Percentiles rank a stretch among this genome's conserved stretches.
Conservation (phyloP, 371 early-diverging fungal genomes). For the Smittium culicis region DNA sequence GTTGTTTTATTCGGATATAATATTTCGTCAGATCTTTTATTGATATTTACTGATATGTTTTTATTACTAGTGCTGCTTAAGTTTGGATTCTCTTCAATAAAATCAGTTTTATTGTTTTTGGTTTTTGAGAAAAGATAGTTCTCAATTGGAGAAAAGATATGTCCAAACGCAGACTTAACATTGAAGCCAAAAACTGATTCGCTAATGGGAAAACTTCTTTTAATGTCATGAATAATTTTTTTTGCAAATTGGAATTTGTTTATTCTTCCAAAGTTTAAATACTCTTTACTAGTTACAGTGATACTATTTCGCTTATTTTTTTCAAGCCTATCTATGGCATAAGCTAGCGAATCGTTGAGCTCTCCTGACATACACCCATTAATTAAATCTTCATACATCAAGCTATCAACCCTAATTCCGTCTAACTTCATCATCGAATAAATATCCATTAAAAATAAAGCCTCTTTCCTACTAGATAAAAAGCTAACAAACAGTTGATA, state of each 20-base stretch:
- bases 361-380: background rate
- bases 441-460: background rate
- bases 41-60: background rate
- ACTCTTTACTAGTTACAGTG: background rate
- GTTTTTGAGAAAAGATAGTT: background rate
- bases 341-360: background rate
- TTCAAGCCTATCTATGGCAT: background rate
- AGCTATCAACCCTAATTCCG: background rate
- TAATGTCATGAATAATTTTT: background rate
- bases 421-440: background rate
- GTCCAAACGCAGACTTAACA: background rate
- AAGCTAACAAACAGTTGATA: background rate
- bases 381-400: background rate
- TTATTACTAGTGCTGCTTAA: background rate
- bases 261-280: background rate
- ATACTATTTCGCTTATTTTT: background rate
- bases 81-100: background rate
- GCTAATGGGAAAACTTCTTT: background rate
- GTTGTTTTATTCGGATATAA: background rate
- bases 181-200: background rate
- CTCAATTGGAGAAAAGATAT: background rate
- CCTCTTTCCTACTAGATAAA: background rate
- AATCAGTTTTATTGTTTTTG: background rate
- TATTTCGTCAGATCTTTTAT: background rate
- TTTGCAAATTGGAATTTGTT: background rate